These are phyloP conservation scores for Xerocomus amazonicus DNA, from an alignment of 1,284 basidiomycete genomes.

Conservation along the genomic window DNA sequence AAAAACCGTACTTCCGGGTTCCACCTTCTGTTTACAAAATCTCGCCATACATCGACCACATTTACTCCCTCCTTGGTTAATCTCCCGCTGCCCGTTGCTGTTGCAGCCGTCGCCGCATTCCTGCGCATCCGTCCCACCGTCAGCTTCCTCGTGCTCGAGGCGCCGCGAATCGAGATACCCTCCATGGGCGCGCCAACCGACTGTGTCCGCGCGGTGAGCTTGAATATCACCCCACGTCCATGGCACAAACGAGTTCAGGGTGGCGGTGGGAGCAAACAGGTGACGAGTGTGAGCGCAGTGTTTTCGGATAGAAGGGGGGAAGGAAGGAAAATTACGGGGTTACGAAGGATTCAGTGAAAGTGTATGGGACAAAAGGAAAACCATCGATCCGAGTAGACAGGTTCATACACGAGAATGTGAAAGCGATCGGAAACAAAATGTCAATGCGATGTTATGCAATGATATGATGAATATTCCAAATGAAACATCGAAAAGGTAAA, in stretches of 20 bases:
- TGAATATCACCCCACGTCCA: constrained; percentile 16
- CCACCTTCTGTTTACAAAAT: constrained; percentile 68
- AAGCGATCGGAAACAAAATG: constrained; percentile 10
- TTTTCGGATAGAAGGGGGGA: constrained; percentile 29
- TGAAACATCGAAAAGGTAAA: constrained; percentile 24
- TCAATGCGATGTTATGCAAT: constrained; percentile 21
- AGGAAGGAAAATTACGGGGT: constrained; percentile 22
- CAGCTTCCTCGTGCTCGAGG: constrained; percentile 33
- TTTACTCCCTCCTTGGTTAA: constrained; percentile 30
- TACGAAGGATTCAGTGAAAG: constrained; percentile 2
- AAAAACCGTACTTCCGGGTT: constrained; percentile 66
- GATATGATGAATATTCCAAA: constrained; percentile 27
- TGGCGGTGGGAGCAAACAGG: constrained; percentile 29
- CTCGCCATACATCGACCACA: constrained; percentile 61
- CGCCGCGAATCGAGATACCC: constrained; percentile 32
- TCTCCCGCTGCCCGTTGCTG: constrained; percentile 14
- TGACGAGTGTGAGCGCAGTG: constrained; percentile 40
- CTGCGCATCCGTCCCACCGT: constrained; percentile 51
- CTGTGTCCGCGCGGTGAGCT: constrained; percentile 36
- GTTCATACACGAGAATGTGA: constrained; percentile 14
- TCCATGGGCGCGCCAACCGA: constrained; percentile 26
- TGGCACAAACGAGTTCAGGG: constrained; percentile 25
- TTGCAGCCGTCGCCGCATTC: constrained; percentile 44
- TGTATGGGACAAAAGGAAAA: constrained; percentile 8
- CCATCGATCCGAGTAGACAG: constrained; percentile 18